Evolutionary conservation across 371 early-diverging fungal genomes (phyloP), one percentile per base, ranked within the genome.

Genomic region (Saksenaea oblongispora): DNA sequence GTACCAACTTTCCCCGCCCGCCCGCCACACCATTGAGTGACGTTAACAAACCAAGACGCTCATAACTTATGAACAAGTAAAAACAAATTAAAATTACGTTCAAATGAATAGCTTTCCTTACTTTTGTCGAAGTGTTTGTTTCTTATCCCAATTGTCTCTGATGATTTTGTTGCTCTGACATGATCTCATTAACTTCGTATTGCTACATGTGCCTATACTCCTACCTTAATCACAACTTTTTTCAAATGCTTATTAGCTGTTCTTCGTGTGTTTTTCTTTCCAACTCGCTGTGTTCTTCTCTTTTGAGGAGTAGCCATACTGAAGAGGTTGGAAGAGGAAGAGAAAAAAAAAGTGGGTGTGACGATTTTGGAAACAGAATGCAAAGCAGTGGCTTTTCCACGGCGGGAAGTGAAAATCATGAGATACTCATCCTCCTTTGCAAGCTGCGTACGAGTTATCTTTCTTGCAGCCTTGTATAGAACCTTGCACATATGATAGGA

Each of bases 21-120:
- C 95, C 95, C 1, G 77, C 58, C 8, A 80, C 74, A 5, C 94
- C 95, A 74, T 95, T 94, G 58, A 97, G 70, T 3, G 84, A 72
- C 0, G 93, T 80, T 41, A 91, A 71, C 15, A 97, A 80, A 15
- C 97, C 97, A 34, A 93, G 69, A 34, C 82, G 83, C 56, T 72
- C 77, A 61, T 89, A 89, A 63, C 87, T 51, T 5, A 15, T 22
- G 63, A 61, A 51, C 34, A 2, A 58, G n/a, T 8, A 14, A 34
- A n/a, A 11, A 3, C 44, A 11, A 9, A 22, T 1, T 24, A 37
- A 28, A 14, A 36, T 26, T n/a, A 17, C 17, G 8, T 36, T 17
- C 1, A 18, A n/a, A 76, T 54, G 13, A 56, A 54, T 74, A 58
- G 27, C 18, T 42, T 31, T 14, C 17, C 62, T 68, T 87, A 92